A percentile compares a stretch with the other conserved stretches of the same genome.
Conservation (phyloP, 1,284 basidiomycete species). For the Cutaneotrichosporon sp. region DNA sequence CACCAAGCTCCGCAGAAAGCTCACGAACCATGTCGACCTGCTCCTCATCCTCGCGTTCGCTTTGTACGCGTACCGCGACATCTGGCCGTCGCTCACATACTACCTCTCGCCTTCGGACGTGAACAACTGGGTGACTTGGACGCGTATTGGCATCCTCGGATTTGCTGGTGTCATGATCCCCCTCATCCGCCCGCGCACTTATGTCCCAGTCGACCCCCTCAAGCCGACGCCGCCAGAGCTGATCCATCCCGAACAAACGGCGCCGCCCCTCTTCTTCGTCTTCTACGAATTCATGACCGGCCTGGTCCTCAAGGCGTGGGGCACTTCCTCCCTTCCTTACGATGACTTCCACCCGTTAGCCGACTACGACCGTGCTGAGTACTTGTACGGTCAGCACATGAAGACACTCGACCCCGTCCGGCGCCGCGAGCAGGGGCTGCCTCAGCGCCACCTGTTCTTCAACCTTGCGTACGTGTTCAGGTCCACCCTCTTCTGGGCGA, state of each 20-base stretch:
- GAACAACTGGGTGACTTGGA: slow-evolving; percentile 51
- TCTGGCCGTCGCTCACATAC: slow-evolving; percentile 63
- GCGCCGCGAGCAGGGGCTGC: slow-evolving; percentile 38
- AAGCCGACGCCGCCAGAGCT: slow-evolving; percentile 51
- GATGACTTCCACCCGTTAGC: slow-evolving; percentile 59
- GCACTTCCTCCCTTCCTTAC: slow-evolving; percentile 43
- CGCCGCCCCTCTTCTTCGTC: slow-evolving; percentile 60
- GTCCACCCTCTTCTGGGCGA: slow-evolving; percentile 34
- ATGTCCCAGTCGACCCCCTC: slow-evolving; percentile 54
- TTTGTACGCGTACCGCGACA: slow-evolving; percentile 63
- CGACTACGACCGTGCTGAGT: slow-evolving; percentile 60
- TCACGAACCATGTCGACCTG: slow-evolving; percentile 47
- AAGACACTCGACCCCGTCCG: slow-evolving; percentile 49
- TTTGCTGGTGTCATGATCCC: slow-evolving; percentile 56
- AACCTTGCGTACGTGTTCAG: slow-evolving; percentile 38
- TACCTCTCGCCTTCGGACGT: slow-evolving; percentile 54
- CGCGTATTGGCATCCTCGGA: slow-evolving; percentile 52
- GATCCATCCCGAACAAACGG: slow-evolving; percentile 65
- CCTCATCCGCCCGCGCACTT: slow-evolving; percentile 56
- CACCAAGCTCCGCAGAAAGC: slow-evolving; percentile 40
- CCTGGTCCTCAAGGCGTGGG: slow-evolving; percentile 56
- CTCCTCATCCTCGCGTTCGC: slow-evolving; percentile 55
- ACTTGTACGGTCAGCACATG: slow-evolving; percentile 52
- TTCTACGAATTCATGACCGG: slow-evolving; percentile 63
- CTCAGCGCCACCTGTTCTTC: slow-evolving; percentile 38